Percentiles rank a stretch among this genome's conserved stretches.
phyloP scores from a whole-genome alignment of 1,139 yeast genomes.

The Taphrina betulina region DNA sequence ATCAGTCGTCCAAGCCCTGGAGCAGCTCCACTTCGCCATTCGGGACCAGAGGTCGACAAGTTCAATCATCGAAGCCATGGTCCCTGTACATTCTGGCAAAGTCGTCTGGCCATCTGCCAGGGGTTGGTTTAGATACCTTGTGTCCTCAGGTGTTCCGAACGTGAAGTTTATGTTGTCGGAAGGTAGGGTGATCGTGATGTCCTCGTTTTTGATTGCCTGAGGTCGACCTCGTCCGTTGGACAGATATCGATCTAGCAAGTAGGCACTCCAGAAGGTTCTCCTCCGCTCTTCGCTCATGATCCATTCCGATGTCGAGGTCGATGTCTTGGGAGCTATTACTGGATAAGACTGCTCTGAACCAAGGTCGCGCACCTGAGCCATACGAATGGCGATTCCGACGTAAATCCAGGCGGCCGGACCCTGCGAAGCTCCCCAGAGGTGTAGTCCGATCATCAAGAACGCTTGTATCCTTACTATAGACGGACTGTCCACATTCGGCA shows the following conservation, averaged over 20 bases:
- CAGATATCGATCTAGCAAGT: slow-evolving; percentile 23
- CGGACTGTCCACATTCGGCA: slow-evolving; percentile 27
- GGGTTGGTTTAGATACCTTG: slow-evolving; percentile 18
- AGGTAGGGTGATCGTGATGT: slow-evolving; percentile 22
- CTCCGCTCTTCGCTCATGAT: slow-evolving; percentile 26
- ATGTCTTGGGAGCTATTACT: slow-evolving; percentile 3
- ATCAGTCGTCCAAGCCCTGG: slow-evolving; percentile 26
- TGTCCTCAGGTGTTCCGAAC: slow-evolving; percentile 28
- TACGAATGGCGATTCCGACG: slow-evolving; percentile 28
- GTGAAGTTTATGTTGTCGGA: slow-evolving; percentile 29
- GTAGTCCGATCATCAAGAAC: slow-evolving; percentile 25
- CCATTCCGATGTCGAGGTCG: slow-evolving; percentile 23
- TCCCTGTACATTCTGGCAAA: slow-evolving; percentile 29
- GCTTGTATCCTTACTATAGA: slow-evolving; percentile 26
- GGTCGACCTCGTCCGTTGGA: slow-evolving; percentile 30
- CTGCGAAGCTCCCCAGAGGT: slow-evolving; percentile 27
- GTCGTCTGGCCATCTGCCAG: slow-evolving; percentile 14
- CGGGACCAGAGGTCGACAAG: slow-evolving; percentile 27
- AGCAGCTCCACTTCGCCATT: slow-evolving; percentile 30
- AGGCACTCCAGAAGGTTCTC: slow-evolving; percentile 28
- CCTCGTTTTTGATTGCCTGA: slow-evolving; percentile 20
- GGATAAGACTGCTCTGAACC: slow-evolving; percentile 28
- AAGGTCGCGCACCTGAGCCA: slow-evolving; percentile 31
- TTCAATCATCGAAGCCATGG: slow-evolving; percentile 30
- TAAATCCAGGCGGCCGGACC: slow-evolving; percentile 32